Evolutionary conservation across 2,329 filamentous ascomycete genomes (phyloP), one percentile per base, ranked within the genome.

Genomic region (Dactylellina cionopaga): DNA sequence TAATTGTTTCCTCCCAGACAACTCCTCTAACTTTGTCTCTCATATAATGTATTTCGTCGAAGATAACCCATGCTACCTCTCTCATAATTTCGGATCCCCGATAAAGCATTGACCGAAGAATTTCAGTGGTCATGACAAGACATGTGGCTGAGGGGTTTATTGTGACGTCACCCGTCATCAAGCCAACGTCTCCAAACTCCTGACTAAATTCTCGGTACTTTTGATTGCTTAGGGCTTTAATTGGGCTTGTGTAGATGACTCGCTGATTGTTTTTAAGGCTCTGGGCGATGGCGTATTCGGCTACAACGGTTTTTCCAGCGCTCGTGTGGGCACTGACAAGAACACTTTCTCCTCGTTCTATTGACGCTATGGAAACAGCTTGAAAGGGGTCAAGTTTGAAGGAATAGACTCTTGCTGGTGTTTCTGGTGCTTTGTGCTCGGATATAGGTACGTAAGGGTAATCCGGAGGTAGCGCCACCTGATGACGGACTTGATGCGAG

Each of bases 1-100:
- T 99, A 79, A 99, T 98, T 37, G 95, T 98, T 83, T 99, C 95
- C 81, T 99, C 95, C 95, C 95, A 99, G 1, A 99, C 95, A 0
- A 99, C 95, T 83, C 95, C 95, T 81, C 95, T 87, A 54, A 88
- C 84, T 81, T 96, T 96, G 81, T 99, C 95, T 78, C 95, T 89
- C 88, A 99, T 90, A 82, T 99, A 99, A 81, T 99, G 95, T 74
- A 99, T 96, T 81, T 99, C 95, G 81, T 99, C 95, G 77, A 99
- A 99, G 1, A 99, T 85, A 1, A 99, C 96, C 95, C 95, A 99
- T 11, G 91, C 93, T 1, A 99, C 96, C 83, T 99, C 95, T 76
- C 95, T 92, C 94, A 99, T 99, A 75, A 99, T 98, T 83, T 99
- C 95, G 0, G 95, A 98, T 71, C 95, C 95, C 76, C 95, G 88